These are phyloP conservation scores for Physaria fendleri DNA, from an alignment of 345 rosid species.

Conservation along the genomic window DNA sequence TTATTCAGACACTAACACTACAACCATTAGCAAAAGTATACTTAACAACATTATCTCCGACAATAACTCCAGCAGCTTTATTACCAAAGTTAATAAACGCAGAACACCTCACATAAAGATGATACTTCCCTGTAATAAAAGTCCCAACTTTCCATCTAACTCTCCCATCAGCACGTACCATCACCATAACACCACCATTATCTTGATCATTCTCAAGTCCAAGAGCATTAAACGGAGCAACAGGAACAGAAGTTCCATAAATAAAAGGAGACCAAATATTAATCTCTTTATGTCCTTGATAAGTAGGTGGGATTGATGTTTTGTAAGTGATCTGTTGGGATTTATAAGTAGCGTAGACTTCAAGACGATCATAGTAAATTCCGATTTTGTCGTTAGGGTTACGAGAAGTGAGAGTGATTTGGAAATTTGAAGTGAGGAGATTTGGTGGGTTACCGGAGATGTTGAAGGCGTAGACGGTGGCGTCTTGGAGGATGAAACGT, in stretches of 20 bases:
- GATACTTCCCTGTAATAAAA: constrained; percentile 53
- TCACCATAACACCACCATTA: constrained; percentile 36
- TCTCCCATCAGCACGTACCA: constrained; percentile 65
- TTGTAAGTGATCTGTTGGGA: constrained; percentile 75
- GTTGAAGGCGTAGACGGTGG: constrained; percentile 86
- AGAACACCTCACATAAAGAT: constrained; percentile 50
- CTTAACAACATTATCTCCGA: constrained; percentile 67
- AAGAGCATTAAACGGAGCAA: constrained; percentile 59
- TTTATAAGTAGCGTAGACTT: constrained; percentile 60
- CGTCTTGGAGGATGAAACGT: constrained; percentile 79
- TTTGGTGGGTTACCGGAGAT: constrained; percentile 48
- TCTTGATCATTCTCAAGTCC: constrained; percentile 44
- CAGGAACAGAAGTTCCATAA: constrained; percentile 56
- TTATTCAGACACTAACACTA: constrained; percentile 54
- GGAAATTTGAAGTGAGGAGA: constrained; percentile 66
- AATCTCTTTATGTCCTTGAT: constrained; percentile 52
- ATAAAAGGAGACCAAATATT: constrained; percentile 81
- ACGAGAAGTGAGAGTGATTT: constrained; percentile 69
- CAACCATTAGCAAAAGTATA: constrained; percentile 47
- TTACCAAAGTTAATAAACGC: constrained; percentile 52
- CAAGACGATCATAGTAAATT: constrained; percentile 74
- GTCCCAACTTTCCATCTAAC: constrained; percentile 79
- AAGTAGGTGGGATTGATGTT: constrained; percentile 42
- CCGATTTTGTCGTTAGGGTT: constrained; percentile 81
- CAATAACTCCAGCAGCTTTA: constrained; percentile 35